Evolutionary conservation across 371 early-diverging fungal genomes (phyloP), one percentile per base, ranked within the genome.

Genomic region (Rhizopus microsporus): DNA sequence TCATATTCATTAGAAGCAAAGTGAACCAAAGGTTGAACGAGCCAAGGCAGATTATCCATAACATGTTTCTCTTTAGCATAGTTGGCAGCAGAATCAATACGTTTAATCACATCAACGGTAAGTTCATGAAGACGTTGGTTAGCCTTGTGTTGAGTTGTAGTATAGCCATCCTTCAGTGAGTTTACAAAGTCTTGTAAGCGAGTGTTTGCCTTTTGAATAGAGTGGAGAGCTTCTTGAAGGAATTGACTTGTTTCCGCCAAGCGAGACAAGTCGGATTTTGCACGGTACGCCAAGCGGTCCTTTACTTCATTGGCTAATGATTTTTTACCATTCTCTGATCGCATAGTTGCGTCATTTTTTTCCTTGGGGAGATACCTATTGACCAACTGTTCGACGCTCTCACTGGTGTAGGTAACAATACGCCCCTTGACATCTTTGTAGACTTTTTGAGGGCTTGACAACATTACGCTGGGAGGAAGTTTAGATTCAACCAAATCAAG

Each of bases 401-500:
- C 66, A 32, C 50, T 60, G 29, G 64, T 51, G 15, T 72, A 68
- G 55, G 65, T 75, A 16, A 82, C 74, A 13, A 64, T 54, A 13
- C 38, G 37, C 9, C 39, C 55, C 50, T 59, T 64, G 2, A 64
- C 52, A 46, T 59, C 55, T 10, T 58, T 29, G 40, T 48, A 54
- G 10, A 60, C 64, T 49, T 72, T 71, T 43, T 60, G 65, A 31
- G 67, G 60, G 8, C 77, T 70, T 65, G 67, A 77, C 75, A 42
- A 84, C 72, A 43, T 67, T 17, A 72, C 65, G 0, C 81, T 81
- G 31, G 86, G 82, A 10, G 88, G 87, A 62, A 84, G 81, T 29
- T 68, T 74, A 4, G 66, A 59, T 55, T 88, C 88, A 23, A 90
- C 55, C 15, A 79, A 40, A 54, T 88, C 87, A 29, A 90, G 75